Conservation (phyloP, 2,329 filamentous ascomycete species). For the Davidsoniella neocaledoniae region DNA sequence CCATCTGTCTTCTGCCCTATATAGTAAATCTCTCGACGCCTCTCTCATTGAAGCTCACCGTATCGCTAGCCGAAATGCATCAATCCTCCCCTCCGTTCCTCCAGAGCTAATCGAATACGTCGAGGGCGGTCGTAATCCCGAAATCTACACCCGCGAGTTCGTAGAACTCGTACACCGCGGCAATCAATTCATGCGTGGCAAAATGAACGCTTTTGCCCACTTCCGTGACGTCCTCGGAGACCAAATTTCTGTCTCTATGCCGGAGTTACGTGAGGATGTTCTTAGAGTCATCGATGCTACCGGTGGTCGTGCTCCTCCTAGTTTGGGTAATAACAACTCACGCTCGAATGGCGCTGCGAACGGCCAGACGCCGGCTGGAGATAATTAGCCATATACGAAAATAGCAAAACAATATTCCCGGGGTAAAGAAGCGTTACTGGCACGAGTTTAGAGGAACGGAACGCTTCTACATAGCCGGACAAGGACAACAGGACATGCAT, state of each 20-base stretch:
- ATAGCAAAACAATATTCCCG: background rate
- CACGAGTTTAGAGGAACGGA: background rate
- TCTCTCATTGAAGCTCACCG: conserved; percentile 24
- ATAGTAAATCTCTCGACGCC: conserved; percentile 24
- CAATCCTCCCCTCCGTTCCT: conserved; percentile 34
- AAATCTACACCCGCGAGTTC: conserved; percentile 60
- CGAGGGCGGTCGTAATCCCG: conserved; percentile 53
- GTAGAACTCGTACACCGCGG: conserved; percentile 49
- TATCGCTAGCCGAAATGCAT: conserved; percentile 24
- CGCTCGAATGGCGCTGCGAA: background rate
- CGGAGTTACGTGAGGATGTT: conserved; percentile 40
- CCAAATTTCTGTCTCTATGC: conserved; percentile 40
- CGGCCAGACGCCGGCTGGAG: background rate
- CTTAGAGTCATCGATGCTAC: conserved; percentile 32
- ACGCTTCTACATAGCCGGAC: background rate
- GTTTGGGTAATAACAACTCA: too few relatives aligned
- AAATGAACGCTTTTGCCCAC: conserved; percentile 40
- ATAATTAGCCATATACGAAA: background rate
- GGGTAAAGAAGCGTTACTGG: too few relatives aligned
- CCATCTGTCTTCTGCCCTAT: background rate
- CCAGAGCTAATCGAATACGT: conserved; percentile 51
- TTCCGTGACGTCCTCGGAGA: conserved; percentile 47
- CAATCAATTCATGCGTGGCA: conserved; percentile 52
- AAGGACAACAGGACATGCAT: background rate
- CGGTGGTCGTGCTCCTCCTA: conserved; percentile 15